Conservation (phyloP, 805 yeast species). For the Cephaloascus fragrans region DNA sequence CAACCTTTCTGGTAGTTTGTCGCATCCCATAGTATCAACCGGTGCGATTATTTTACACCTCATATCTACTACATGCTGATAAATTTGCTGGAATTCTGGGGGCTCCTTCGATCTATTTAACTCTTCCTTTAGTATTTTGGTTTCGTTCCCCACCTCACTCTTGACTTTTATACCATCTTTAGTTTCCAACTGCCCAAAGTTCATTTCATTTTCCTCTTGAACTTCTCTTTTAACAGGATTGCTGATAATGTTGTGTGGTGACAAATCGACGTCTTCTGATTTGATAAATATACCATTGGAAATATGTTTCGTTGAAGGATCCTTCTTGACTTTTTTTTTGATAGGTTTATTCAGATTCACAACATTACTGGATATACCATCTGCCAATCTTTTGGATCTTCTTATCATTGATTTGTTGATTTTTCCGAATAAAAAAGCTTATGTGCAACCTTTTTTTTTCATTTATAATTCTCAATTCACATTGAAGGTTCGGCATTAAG, state of each 20-base stretch:
- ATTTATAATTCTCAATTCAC: too few species aligned
- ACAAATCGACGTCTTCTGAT: background rate
- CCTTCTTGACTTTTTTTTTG: background rate
- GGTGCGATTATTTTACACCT: slow-evolving; percentile 63
- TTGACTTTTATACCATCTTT: slow-evolving; percentile 1
- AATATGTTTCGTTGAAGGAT: too few species aligned
- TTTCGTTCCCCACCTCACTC: background rate
- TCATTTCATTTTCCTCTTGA: too few species aligned
- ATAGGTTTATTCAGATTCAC: background rate
- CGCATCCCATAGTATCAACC: slow-evolving; percentile 86
- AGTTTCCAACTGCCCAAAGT: too few species aligned
- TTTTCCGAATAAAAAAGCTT: too few species aligned
- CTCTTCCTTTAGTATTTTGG: background rate
- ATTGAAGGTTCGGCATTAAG: too few species aligned
- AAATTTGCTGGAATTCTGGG: slow-evolving; percentile 43
- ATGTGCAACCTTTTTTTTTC: too few species aligned
- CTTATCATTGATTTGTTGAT: too few species aligned
- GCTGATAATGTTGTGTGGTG: too few species aligned
- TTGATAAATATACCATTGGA: too few species aligned
- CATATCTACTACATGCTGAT: slow-evolving; percentile 56
- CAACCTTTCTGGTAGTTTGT: slow-evolving; percentile 38
- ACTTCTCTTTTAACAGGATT: too few species aligned
- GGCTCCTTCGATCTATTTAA: slow-evolving; percentile 14
- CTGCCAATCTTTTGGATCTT: background rate
- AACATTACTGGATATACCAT: background rate